These are phyloP conservation scores for Rostrohypoxylon terebratum DNA, from an alignment of 495 filamentous ascomycete genomes.

Conservation along the genomic window DNA sequence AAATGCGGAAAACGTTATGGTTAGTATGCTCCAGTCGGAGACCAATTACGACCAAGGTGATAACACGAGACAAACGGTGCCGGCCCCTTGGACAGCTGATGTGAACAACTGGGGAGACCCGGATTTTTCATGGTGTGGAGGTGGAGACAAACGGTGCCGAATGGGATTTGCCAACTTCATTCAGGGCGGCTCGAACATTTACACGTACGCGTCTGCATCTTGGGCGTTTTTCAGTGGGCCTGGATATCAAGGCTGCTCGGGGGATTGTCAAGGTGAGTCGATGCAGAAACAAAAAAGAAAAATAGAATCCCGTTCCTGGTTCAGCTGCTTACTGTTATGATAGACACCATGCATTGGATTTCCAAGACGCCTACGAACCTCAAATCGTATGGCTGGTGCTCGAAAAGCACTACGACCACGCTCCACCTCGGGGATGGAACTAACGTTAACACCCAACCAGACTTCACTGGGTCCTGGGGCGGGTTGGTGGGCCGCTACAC, in stretches of 20 bases:
- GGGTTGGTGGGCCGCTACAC: constrained; percentile 65
- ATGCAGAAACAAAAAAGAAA: neutral
- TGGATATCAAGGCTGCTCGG: constrained; percentile 48
- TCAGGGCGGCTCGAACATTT: constrained; percentile 68
- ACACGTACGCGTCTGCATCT: constrained; percentile 69
- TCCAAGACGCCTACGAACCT: constrained; percentile 49
- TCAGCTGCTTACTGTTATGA: constrained; percentile 27
- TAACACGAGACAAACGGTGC: constrained; percentile 63
- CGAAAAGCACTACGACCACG: constrained; percentile 46
- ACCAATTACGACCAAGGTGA: constrained; percentile 92
- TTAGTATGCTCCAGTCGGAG: constrained; percentile 85
- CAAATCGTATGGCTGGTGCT: constrained; percentile 56
- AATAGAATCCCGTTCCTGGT: constrained; percentile 3
- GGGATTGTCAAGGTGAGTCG: constrained; percentile 52
- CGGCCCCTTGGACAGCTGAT: constrained; percentile 64
- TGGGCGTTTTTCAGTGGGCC: constrained; percentile 78
- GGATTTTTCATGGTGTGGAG: constrained; percentile 61
- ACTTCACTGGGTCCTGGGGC: constrained; percentile 68
- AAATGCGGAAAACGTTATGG: constrained; percentile 78
- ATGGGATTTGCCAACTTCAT: constrained; percentile 69
- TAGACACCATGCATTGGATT: constrained; percentile 55
- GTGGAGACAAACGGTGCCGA: constrained; percentile 56
- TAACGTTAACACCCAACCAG: constrained; percentile 44
- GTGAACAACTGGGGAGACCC: constrained; percentile 63
- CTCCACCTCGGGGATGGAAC: constrained; percentile 51